Conservation (phyloP, 2,329 filamentous ascomycete species). For the Gaeumannomyces tritici region DNA sequence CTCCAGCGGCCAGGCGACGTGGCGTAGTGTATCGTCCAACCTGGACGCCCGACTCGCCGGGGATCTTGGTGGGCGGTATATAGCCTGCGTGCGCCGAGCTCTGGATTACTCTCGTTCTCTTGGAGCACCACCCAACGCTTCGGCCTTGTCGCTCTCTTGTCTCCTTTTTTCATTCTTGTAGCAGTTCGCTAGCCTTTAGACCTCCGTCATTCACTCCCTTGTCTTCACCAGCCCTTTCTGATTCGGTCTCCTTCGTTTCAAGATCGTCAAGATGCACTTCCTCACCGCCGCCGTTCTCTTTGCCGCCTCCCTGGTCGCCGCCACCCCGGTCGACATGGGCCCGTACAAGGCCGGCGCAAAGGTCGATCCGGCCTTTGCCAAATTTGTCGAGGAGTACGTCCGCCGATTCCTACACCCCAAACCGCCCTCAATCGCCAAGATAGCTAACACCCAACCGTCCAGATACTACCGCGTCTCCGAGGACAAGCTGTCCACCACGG, state of each 20-base stretch:
- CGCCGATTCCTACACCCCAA: neutral
- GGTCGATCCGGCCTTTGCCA: constrained; percentile 6
- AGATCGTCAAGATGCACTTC: neutral
- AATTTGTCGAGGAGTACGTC: constrained; percentile 3
- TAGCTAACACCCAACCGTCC: neutral
- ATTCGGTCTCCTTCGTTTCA: neutral
- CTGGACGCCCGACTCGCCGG: neutral
- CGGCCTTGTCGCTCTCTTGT: neutral
- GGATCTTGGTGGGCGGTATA: too few species aligned
- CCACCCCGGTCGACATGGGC: constrained; percentile 6
- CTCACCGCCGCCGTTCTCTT: neutral
- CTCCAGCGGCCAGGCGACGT: neutral
- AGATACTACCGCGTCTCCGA: constrained; percentile 7
- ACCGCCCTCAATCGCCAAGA: neutral
- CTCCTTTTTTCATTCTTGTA: neutral
- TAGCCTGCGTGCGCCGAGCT: neutral
- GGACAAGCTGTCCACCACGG: constrained; percentile 5
- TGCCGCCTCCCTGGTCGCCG: neutral
- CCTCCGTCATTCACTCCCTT: neutral
- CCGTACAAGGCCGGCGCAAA: constrained; percentile 5
- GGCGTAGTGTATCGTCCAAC: neutral
- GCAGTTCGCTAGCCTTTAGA: neutral
- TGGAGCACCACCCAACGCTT: neutral
- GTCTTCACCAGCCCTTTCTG: too few species aligned
- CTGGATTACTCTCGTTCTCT: neutral